Evolutionary conservation across 192 early-diverging fungal species (phyloP).

Genomic region (Linnemannia zychae): DNA sequence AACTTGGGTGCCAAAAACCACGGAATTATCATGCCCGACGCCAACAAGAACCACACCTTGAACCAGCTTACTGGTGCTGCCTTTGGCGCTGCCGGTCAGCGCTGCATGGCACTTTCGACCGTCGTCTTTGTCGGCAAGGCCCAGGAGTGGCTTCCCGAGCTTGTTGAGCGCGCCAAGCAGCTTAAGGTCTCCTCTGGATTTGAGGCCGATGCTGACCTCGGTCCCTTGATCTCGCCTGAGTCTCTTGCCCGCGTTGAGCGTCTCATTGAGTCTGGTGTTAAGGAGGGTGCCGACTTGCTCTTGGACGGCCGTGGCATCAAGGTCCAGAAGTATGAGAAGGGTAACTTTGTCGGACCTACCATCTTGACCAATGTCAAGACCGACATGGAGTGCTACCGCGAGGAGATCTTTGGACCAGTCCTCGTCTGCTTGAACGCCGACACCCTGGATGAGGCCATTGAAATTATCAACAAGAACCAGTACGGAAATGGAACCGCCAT

Average conservation of each 20-base stretch:
- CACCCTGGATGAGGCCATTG: conserved; percentile 92
- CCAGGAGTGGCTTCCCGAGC: conserved; percentile 87
- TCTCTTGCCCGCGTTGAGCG: conserved; percentile 80
- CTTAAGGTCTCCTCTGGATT: conserved; percentile 90
- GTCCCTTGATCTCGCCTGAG: conserved; percentile 89
- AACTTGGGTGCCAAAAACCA: conserved; percentile 99
- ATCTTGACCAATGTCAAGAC: conserved; percentile 82
- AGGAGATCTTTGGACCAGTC: conserved; percentile 98
- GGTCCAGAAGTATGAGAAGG: conserved; percentile 83
- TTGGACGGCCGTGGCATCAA: conserved; percentile 90
- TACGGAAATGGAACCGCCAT: conserved; percentile 91
- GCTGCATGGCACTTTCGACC: conserved; percentile 98
- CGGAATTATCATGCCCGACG: conserved; percentile 93
- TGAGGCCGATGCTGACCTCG: conserved; percentile 88
- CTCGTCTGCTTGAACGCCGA: conserved; percentile 86
- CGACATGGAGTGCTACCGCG: conserved; percentile 89
- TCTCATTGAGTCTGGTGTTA: conserved; percentile 85
- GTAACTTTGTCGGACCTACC: conserved; percentile 97
- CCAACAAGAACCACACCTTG: conserved; percentile 95
- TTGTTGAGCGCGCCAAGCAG: conserved; percentile 86
- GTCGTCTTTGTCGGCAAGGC: conserved; percentile 91
- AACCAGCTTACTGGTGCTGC: conserved; percentile 94
- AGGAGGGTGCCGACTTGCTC: conserved; percentile 88
- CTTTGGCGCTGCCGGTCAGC: conserved; percentile 97
- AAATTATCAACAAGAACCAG: conserved; percentile 88